phyloP scores from a whole-genome alignment of 2,329 filamentous ascomycete genomes.

The Pestalotiopsis sp. region DNA sequence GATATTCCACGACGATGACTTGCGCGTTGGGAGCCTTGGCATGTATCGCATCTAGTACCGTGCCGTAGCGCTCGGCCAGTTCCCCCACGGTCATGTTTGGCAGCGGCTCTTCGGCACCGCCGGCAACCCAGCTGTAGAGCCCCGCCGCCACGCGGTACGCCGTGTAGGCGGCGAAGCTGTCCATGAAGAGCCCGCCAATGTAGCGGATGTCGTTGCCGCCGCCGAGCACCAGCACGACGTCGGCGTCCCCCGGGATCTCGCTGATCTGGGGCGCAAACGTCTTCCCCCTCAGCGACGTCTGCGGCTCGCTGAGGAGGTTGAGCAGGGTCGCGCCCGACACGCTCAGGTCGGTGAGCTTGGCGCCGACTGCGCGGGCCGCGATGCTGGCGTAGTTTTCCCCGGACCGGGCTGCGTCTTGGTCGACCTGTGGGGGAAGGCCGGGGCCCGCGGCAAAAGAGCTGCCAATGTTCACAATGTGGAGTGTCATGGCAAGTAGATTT shows the following conservation, averaged over 20 bases:
- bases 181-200: constrained; percentile 33
- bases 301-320: constrained; percentile 38
- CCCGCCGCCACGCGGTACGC: not conserved
- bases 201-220: constrained; percentile 43
- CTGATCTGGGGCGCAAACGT: constrained; percentile 38
- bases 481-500: not conserved
- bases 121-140: constrained; percentile 1
- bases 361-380: not conserved
- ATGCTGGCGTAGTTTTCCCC: constrained; percentile 15
- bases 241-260: constrained; percentile 33
- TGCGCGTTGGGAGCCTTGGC: constrained; percentile 42
- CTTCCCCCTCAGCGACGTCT: constrained; percentile 22
- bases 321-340: constrained; percentile 40
- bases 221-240: constrained; percentile 38
- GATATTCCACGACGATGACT: constrained; percentile 44
- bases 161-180: constrained; percentile 10
- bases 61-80: constrained; percentile 27
- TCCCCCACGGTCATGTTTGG: constrained; percentile 21
- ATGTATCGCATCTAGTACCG: constrained; percentile 27
- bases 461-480: constrained; percentile 14
- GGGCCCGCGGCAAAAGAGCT: constrained; percentile 17
- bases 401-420: constrained; percentile 6
- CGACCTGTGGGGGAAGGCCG: constrained; percentile 12
- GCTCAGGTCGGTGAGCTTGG: constrained; percentile 31
- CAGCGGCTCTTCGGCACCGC: not conserved